Evolutionary conservation across 345 rosid species (phyloP).

Genomic region (Raphanus sativus): DNA sequence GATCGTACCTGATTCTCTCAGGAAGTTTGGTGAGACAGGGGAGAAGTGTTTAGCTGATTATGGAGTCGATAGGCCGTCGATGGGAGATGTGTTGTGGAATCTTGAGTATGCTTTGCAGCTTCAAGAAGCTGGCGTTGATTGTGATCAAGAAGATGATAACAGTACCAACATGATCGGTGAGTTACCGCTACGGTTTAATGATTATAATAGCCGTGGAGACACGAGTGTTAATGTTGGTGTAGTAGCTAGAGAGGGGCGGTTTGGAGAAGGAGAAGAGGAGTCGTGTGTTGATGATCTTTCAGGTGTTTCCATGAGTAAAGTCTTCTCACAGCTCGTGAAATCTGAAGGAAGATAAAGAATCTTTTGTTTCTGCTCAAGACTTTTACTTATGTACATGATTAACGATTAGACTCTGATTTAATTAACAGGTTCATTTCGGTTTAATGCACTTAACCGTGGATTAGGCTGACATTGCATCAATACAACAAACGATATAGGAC

Average conservation of each 20-base stretch:
- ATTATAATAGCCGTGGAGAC: neutral
- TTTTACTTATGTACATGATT: neutral
- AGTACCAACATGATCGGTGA: neutral
- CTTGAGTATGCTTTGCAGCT: neutral
- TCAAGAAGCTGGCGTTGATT: neutral
- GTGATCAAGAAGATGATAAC: neutral
- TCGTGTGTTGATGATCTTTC: neutral
- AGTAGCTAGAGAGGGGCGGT: neutral
- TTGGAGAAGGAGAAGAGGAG: neutral
- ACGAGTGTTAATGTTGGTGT: neutral
- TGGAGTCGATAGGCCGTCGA: neutral
- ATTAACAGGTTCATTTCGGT: neutral
- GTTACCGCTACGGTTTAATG: neutral
- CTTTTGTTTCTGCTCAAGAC: neutral
- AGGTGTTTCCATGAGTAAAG: neutral
- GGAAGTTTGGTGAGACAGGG: neutral
- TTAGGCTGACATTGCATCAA: neutral
- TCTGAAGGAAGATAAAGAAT: neutral
- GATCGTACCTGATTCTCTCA: slow-evolving; percentile 55
- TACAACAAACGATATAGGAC: neutral
- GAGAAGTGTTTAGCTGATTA: neutral
- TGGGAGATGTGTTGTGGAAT: neutral
- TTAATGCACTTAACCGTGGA: neutral
- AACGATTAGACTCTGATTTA: neutral
- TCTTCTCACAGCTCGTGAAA: neutral